A percentile compares a stretch with the other conserved stretches of the same genome.
Conservation (phyloP, 176 grass and related monocot species). For the Ensete glaucum region DNA sequence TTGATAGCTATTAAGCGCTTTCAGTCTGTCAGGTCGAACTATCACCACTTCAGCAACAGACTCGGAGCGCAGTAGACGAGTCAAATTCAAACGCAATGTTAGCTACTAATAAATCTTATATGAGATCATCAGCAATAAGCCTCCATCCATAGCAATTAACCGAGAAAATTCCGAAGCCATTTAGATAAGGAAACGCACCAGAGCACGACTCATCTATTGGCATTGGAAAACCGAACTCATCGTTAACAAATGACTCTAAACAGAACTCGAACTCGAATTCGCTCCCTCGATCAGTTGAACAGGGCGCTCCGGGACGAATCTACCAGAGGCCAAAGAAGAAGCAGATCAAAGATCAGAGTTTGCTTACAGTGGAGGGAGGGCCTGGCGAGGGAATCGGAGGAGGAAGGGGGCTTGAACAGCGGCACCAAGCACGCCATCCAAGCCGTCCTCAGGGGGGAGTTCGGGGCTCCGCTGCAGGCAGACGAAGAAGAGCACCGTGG, state of each 20-base stretch:
- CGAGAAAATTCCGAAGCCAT: not conserved
- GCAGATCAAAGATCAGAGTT: not conserved
- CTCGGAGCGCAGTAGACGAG: not conserved
- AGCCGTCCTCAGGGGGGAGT: not conserved
- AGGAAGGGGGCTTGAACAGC: not conserved
- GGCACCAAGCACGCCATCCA: conserved; percentile 1
- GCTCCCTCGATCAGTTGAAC: not conserved
- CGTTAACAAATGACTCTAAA: not conserved
- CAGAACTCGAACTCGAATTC: not conserved
- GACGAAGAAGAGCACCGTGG: not conserved
- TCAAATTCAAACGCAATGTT: not conserved
- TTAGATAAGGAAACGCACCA: not conserved
- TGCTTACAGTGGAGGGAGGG: not conserved
- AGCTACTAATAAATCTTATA: not conserved
- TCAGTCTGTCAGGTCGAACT: not conserved
- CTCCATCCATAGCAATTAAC: too few species aligned
- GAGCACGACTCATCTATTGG: not conserved
- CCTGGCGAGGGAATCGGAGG: not conserved
- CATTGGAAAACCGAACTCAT: not conserved
- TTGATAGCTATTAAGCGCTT: not conserved
- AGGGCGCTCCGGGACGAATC: not conserved
- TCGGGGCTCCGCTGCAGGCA: not conserved
- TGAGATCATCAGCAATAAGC: too few species aligned
- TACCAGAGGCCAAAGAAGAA: not conserved
- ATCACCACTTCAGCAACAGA: not conserved